Percentiles rank a stretch among this genome's conserved stretches.
These are phyloP conservation scores for Albizia julibrissin DNA, from an alignment of 306 rosid genomes.

Conservation along the genomic window DNA sequence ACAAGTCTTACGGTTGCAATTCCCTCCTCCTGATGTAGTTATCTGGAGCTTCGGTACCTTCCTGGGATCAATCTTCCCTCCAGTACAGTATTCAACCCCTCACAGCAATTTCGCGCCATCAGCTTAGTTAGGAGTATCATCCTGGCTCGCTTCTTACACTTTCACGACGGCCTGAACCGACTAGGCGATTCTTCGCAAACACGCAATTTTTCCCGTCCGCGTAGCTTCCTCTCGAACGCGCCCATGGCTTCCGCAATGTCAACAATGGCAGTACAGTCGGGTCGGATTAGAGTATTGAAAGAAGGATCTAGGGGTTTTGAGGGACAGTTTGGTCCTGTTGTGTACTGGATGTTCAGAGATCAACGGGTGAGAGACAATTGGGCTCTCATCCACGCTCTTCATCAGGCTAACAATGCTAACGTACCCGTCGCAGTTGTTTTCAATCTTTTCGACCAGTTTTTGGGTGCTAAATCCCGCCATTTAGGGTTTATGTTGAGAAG, in stretches of 20 bases:
- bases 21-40: constrained; percentile 45
- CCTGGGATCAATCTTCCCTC: not conserved
- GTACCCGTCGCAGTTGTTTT: constrained; percentile 85
- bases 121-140: not conserved
- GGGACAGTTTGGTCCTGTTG: constrained; percentile 65
- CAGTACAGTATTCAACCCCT: not conserved
- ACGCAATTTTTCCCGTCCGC: not conserved
- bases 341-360: constrained; percentile 98
- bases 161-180: not conserved
- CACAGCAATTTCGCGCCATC: not conserved
- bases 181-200: constrained; percentile 32
- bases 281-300: constrained; percentile 63
- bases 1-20: constrained; percentile 38
- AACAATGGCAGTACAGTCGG: constrained; percentile 43
- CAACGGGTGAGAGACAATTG: constrained; percentile 85
- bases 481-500: constrained; percentile 89
- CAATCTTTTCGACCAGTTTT: constrained; percentile 76
- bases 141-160: not conserved
- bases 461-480: constrained; percentile 88
- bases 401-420: constrained; percentile 62
- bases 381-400: constrained; percentile 90
- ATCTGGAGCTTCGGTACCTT: not conserved
- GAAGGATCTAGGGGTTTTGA: constrained; percentile 33
- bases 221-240: not conserved
- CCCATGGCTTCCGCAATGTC: constrained; percentile 50